Conservation (phyloP, 257 asterid genomes). For the Pogostemon cablin region DNA sequence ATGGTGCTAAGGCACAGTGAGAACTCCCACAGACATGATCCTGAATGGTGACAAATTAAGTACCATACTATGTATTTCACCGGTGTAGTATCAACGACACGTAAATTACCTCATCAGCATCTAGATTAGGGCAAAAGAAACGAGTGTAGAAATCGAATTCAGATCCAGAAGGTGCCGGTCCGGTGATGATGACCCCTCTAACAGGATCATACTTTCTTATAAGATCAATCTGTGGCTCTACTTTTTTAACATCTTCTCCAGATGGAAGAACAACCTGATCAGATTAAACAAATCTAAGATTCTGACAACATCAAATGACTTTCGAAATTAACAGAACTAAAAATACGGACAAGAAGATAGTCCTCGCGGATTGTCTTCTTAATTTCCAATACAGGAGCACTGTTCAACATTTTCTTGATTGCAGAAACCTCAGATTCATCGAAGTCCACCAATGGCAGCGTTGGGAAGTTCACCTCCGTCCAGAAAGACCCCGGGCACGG, state of each 20-base stretch:
- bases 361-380: slow-evolving; percentile 38
- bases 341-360: slow-evolving; percentile 47
- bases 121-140: slow-evolving; percentile 54
- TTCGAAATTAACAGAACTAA: too few species aligned
- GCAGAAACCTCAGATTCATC: slow-evolving; percentile 34
- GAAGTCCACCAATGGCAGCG: slow-evolving; percentile 40
- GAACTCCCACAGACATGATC: slow-evolving; percentile 65
- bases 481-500: slow-evolving; percentile 24
- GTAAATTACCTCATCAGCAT: slow-evolving; percentile 36
- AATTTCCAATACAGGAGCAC: slow-evolving; percentile 48
- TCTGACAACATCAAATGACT: background rate
- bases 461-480: slow-evolving; percentile 53
- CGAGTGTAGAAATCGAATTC: slow-evolving; percentile 52
- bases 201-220: slow-evolving; percentile 36
- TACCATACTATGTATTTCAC: background rate
- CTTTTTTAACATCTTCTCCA: slow-evolving; percentile 48
- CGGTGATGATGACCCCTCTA: slow-evolving; percentile 53
- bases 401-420: slow-evolving; percentile 48
- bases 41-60: slow-evolving; percentile 21
- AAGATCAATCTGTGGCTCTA: slow-evolving; percentile 42
- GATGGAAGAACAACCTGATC: slow-evolving; percentile 56
- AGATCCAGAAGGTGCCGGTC: slow-evolving; percentile 50
- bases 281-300: background rate
- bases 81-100: background rate
- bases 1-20: slow-evolving; percentile 57